A percentile compares a stretch with the other conserved stretches of the same genome.
Evolutionary conservation across 495 filamentous ascomycete species (phyloP).

Genomic region (Amniculicola lignicola): DNA sequence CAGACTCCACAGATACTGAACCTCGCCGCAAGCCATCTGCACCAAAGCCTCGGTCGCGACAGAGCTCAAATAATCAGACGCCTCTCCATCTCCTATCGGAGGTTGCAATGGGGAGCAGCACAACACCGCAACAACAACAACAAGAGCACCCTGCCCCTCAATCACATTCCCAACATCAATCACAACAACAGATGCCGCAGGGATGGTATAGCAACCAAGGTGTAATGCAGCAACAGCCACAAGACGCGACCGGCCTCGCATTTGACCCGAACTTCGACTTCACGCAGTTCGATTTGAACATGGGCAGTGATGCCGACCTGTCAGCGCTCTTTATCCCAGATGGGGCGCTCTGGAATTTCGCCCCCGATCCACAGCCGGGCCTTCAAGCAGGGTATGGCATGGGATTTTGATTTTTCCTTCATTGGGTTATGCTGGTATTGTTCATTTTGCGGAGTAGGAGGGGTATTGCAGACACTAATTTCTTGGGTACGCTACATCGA

Average conservation of each 20-base stretch:
- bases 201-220: slow-evolving; percentile 21
- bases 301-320: slow-evolving; percentile 24
- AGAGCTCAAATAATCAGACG: slow-evolving; percentile 23
- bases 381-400: too few species aligned
- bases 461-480: too few species aligned
- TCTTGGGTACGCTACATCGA: too few species aligned
- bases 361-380: slow-evolving; percentile 7
- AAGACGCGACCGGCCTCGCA: too few species aligned
- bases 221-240: slow-evolving; percentile 11
- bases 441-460: too few species aligned
- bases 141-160: slow-evolving; percentile 9
- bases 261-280: slow-evolving; percentile 32
- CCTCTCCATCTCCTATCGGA: slow-evolving; percentile 36
- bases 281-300: slow-evolving; percentile 26
- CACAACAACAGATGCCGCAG: slow-evolving; percentile 9
- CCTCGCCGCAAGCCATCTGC: background rate
- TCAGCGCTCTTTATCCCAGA: slow-evolving; percentile 31
- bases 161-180: slow-evolving; percentile 2
- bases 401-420: too few species aligned
- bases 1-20: slow-evolving; percentile 4
- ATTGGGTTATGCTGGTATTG: too few species aligned
- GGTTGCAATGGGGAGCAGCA: slow-evolving; percentile 33
- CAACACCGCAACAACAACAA: slow-evolving; percentile 6
- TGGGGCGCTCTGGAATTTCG: slow-evolving; percentile 21
- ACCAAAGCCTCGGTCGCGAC: slow-evolving; percentile 7